These are phyloP conservation scores for Aspergillus biplanus DNA, from an alignment of 495 filamentous ascomycete genomes.

Conservation along the genomic window DNA sequence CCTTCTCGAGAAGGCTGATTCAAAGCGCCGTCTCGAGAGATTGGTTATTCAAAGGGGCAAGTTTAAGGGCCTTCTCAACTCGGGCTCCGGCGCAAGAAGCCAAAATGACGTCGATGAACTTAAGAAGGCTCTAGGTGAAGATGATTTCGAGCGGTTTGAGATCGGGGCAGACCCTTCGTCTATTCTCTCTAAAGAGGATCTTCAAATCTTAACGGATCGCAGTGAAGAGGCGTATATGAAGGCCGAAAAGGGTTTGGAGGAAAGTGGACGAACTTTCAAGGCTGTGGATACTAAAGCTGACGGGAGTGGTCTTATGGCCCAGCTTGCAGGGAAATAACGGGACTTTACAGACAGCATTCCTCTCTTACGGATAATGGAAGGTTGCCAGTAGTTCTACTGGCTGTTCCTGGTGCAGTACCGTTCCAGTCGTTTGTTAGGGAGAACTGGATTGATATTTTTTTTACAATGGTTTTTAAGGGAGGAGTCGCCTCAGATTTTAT, in stretches of 20 bases:
- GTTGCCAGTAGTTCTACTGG: too few relatives aligned
- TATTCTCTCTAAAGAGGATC: constrained; percentile 75
- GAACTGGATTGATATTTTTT: too few relatives aligned
- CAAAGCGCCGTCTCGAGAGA: constrained; percentile 92
- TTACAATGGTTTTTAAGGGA: neutral
- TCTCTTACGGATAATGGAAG: neutral
- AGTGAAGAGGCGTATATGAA: constrained; percentile 82
- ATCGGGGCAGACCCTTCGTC: constrained; percentile 52
- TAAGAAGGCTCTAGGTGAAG: constrained; percentile 49
- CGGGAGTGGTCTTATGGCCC: constrained; percentile 38
- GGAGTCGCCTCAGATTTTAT: neutral
- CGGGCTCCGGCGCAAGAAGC: constrained; percentile 21
- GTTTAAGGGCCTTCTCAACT: constrained; percentile 58
- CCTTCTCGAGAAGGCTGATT: constrained; percentile 84
- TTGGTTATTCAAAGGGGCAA: constrained; percentile 94
- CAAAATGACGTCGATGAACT: constrained; percentile 49
- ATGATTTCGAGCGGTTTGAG: constrained; percentile 63
- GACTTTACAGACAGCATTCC: neutral
- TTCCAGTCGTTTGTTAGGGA: too few relatives aligned
- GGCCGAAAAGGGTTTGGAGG: constrained; percentile 71
- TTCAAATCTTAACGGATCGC: constrained; percentile 79
- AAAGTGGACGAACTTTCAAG: constrained; percentile 44
- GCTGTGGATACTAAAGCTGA: constrained; percentile 48
- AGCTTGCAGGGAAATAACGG: constrained; percentile 27
- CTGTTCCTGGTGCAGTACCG: too few relatives aligned